Conservation (phyloP, 768 basidiomycete species). For the Chalciporus piperatus region DNA sequence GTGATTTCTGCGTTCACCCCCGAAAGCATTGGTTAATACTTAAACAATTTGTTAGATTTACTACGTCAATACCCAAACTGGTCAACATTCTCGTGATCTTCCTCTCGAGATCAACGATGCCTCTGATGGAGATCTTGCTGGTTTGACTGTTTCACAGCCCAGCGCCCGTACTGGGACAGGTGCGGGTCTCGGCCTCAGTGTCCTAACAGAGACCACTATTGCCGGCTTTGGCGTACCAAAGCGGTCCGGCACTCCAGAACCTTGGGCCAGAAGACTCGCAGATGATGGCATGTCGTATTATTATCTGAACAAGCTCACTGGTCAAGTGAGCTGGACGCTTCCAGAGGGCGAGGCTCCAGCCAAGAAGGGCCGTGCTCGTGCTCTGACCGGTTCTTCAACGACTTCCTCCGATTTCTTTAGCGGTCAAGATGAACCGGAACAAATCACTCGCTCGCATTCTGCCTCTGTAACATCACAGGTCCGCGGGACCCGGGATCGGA, state of each 20-base stretch:
- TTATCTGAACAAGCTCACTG: constrained; percentile 71
- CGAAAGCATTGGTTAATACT: not conserved
- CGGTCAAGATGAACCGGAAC: constrained; percentile 23
- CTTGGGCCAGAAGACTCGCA: constrained; percentile 78
- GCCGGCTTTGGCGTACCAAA: constrained; percentile 63
- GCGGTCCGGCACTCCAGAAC: constrained; percentile 65
- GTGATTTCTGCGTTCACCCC: not conserved
- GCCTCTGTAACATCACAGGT: constrained; percentile 34
- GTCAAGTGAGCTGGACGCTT: constrained; percentile 64
- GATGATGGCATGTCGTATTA: constrained; percentile 83
- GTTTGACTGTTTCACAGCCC: constrained; percentile 50
- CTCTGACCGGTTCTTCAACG: constrained; percentile 33
- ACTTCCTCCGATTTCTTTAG: constrained; percentile 29
- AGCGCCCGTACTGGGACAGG: constrained; percentile 55
- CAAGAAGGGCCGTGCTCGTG: constrained; percentile 33
- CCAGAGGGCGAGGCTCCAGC: constrained; percentile 42
- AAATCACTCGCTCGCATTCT: constrained; percentile 29
- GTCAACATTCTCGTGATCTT: constrained; percentile 79
- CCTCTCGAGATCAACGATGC: constrained; percentile 69
- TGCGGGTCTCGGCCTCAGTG: constrained; percentile 47
- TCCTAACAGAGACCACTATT: constrained; percentile 33
- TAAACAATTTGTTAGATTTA: constrained; percentile 64
- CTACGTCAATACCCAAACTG: constrained; percentile 90
- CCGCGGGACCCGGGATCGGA: constrained; percentile 25
- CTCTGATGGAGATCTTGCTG: constrained; percentile 62